phyloP scores from a whole-genome alignment of 2,329 filamentous ascomycete species.

The Arthroderma uncinatum region DNA sequence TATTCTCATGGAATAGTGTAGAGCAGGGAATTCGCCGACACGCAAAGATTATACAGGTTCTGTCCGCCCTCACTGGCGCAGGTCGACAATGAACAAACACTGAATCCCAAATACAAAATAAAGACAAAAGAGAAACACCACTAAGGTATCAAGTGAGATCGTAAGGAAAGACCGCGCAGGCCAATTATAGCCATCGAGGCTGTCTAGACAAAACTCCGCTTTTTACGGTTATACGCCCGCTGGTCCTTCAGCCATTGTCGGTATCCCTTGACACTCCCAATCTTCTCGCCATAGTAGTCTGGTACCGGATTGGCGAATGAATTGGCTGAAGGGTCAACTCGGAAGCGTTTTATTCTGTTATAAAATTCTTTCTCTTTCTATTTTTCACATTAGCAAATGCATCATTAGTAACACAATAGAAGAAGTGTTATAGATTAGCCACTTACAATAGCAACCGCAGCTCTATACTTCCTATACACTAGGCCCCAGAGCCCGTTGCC shows the following conservation, averaged over 20 bases:
- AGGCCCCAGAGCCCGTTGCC: conserved; percentile 71
- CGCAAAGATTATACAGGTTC: neutral
- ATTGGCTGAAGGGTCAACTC: conserved; percentile 80
- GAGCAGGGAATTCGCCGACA: neutral
- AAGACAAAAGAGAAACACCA: neutral
- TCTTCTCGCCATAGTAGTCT: conserved; percentile 98
- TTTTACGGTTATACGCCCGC: conserved; percentile 91
- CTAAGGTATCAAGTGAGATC: neutral
- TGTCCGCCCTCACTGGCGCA: neutral
- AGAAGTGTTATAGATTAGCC: neutral
- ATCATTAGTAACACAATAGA: neutral
- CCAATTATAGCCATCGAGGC: neutral
- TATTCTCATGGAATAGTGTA: neutral
- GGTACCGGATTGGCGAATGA: conserved; percentile 87
- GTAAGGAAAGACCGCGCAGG: neutral
- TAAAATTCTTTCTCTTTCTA: conserved; percentile 94
- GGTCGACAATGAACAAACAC: neutral
- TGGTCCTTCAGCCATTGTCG: conserved; percentile 96
- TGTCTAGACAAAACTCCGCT: conserved; percentile 33
- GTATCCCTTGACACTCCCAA: conserved; percentile 83
- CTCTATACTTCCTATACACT: conserved; percentile 58
- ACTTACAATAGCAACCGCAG: conserved; percentile 59
- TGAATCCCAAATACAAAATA: neutral
- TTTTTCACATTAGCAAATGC: conserved; percentile 7
- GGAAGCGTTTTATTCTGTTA: conserved; percentile 76